Base-by-base conservation (phyloP, 768 basidiomycete species). In the Infundibulicybe gibba region DNA sequence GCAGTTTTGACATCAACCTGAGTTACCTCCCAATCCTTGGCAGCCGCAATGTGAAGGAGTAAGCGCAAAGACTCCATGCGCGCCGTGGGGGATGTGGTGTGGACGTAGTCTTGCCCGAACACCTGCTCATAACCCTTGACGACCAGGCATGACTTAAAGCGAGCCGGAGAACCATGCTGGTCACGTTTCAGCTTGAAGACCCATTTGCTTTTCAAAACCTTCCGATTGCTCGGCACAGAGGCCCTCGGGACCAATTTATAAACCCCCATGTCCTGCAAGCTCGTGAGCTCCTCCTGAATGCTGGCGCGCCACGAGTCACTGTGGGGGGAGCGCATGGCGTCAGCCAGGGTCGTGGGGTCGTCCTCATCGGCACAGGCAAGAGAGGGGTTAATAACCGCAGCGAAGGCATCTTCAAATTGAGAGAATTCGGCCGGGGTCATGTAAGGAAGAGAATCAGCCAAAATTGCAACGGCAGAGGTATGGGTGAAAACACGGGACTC, bases 1-100 rank as follows among this genome's bases (percentile, higher is more conserved):
- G 61, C 67, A 0, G 57, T 56, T 34, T 66, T 65, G 35, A 72
- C 48, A 45, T 70, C 67, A 5, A 69, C 46, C 45, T 66, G 64
- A 5, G 63, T 53, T 1, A 69, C 34, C 1, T 60, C 56, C 51
- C 61, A 61, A 43, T 57, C 55, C 14, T 47, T 17, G 0, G 34
- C 1, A 1, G 60, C 61, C 3, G 65, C 65, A 14, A 65, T n/a
- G 9, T 66, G 59, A 2, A 67, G 53, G 6, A 67, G 17, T 0
- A 57, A 50, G 3, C 60, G 57, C 44, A 65, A 49, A 0, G 62
- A 63, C 9, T 58, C 49, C 19, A 56, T 47, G 8, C 50, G 49
- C 3, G 59, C 63, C 3, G 57, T 58, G 1, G 67, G 63, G 1
- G 64, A 51, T 11, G 57, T 60, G 0, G 61, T 62, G 11, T 60